Evolutionary conservation across 148 eudicot genomes (phyloP).

Genomic region (Euryodendron excelsum): DNA sequence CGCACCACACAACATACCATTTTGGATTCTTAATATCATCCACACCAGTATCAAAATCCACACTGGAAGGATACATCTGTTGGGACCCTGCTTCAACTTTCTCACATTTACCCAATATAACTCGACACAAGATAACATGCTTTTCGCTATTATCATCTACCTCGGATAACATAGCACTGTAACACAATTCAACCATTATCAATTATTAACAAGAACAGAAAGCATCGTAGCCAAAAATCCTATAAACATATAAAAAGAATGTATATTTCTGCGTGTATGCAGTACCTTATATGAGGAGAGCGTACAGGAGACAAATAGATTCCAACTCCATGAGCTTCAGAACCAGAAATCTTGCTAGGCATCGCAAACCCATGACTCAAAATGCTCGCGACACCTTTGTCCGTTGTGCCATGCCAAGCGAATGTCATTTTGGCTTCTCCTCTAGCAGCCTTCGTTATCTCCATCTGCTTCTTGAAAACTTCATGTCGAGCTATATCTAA

Average conservation of each 20-base stretch:
- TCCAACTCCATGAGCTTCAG: conserved; percentile 46
- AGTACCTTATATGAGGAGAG: conserved; percentile 48
- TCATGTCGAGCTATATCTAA: conserved; percentile 40
- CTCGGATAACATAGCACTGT: conserved; percentile 50
- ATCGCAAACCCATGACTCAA: conserved; percentile 44
- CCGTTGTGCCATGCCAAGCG: conserved; percentile 58
- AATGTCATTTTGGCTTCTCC: conserved; percentile 37
- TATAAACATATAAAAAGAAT: neutral
- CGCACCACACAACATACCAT: conserved; percentile 57
- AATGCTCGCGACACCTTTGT: conserved; percentile 33
- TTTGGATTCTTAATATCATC: conserved; percentile 58
- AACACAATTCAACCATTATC: conserved; percentile 16
- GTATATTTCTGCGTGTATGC: neutral
- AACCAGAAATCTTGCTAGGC: conserved; percentile 25
- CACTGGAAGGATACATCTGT: conserved; percentile 50
- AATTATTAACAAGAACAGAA: neutral
- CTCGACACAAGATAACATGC: conserved; percentile 59
- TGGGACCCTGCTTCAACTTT: conserved; percentile 53
- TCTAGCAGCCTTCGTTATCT: conserved; percentile 38
- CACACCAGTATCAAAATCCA: conserved; percentile 53
- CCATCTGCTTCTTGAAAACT: conserved; percentile 42
- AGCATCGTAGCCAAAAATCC: no score
- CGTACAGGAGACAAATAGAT: conserved; percentile 48
- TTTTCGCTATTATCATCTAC: conserved; percentile 55
- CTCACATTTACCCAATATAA: conserved; percentile 59